phyloP scores from a whole-genome alignment of 2,329 filamentous ascomycete species.

The Hypoxylon sp. region DNA sequence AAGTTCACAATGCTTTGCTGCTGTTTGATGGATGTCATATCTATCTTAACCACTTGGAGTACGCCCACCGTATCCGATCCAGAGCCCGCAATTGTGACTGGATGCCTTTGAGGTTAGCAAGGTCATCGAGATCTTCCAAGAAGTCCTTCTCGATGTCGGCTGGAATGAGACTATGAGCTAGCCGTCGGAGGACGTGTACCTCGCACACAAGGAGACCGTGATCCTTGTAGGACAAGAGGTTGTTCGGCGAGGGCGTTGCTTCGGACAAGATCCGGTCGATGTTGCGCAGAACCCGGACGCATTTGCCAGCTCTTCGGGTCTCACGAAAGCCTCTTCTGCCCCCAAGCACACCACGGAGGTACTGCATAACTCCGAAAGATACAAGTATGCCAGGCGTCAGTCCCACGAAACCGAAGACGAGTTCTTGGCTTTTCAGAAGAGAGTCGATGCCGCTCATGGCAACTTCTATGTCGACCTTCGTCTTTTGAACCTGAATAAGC shows the following conservation, averaged over 20 bases:
- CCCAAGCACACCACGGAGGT: conserved; percentile 77
- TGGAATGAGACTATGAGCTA: conserved; percentile 76
- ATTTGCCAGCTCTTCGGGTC: conserved; percentile 74
- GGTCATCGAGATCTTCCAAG: conserved; percentile 85
- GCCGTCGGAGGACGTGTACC: conserved; percentile 82
- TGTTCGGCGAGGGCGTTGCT: conserved; percentile 77
- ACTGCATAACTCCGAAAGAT: conserved; percentile 78
- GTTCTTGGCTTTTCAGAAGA: conserved; percentile 92
- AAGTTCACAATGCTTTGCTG: not conserved
- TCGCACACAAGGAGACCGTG: conserved; percentile 92
- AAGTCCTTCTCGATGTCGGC: conserved; percentile 85
- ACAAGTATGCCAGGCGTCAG: conserved; percentile 94
- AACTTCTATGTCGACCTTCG: conserved; percentile 97
- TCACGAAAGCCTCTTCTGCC: conserved; percentile 76
- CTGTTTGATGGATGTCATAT: not conserved
- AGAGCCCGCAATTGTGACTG: conserved; percentile 82
- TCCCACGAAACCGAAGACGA: conserved; percentile 97
- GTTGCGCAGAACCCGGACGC: conserved; percentile 84
- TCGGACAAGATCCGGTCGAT: conserved; percentile 84
- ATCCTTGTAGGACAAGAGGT: conserved; percentile 88
- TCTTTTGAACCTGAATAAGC: conserved; percentile 97
- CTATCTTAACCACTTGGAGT: conserved; percentile 76
- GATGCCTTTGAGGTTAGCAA: conserved; percentile 85
- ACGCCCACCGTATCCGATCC: conserved; percentile 90
- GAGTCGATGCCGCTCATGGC: conserved; percentile 96